Conservation (phyloP, 441 rosid genomes). For the Populus hybrid region DNA sequence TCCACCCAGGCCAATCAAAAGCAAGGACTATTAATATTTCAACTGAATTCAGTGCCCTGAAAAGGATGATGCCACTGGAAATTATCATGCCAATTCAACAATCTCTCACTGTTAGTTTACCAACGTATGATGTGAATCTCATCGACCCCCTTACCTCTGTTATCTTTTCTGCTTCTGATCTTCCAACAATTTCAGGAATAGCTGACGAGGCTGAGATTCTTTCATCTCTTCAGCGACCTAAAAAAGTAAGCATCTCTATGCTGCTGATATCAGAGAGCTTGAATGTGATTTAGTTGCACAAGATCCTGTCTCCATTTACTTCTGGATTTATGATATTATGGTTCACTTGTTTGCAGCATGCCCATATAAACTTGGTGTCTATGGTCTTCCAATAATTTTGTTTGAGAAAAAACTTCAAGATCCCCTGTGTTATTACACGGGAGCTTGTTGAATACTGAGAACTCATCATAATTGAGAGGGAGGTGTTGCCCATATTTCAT, state of each 20-base stretch:
- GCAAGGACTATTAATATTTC: conserved; percentile 83
- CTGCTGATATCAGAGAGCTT: conserved; percentile 11
- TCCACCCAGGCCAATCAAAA: conserved; percentile 89
- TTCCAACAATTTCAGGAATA: conserved; percentile 90
- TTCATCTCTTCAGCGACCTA: conserved; percentile 97
- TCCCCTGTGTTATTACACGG: not conserved
- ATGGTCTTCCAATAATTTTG: not conserved
- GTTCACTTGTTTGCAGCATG: not conserved
- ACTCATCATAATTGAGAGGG: not conserved
- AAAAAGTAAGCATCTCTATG: conserved; percentile 53
- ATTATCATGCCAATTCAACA: conserved; percentile 94
- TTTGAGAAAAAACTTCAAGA: not conserved
- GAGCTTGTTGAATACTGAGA: not conserved
- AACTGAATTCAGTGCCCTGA: conserved; percentile 97
- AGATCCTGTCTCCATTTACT: not conserved
- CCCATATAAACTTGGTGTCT: not conserved
- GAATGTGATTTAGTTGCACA: not conserved
- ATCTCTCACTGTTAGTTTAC: conserved; percentile 89
- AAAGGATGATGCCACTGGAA: conserved; percentile 97
- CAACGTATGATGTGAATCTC: conserved; percentile 53
- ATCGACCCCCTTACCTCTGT: conserved; percentile 54
- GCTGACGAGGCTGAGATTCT: conserved; percentile 99
- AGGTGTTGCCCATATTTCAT: not conserved
- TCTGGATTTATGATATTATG: not conserved
- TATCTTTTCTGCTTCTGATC: conserved; percentile 75